These are phyloP conservation scores for Nephelium lappaceum DNA, from an alignment of 345 rosid genomes.

Conservation along the genomic window DNA sequence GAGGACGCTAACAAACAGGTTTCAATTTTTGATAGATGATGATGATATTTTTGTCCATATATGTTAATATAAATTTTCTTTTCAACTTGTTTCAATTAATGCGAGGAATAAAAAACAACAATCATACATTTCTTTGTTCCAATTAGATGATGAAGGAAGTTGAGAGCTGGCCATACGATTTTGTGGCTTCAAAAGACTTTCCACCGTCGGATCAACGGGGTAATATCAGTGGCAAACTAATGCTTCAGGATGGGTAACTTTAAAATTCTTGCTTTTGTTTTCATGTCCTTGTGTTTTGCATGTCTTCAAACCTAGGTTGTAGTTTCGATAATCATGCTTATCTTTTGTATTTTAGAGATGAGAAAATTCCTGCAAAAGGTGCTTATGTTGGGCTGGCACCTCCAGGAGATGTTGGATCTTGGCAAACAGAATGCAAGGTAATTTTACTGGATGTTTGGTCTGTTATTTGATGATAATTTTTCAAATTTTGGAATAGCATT, in stretches of 20 bases:
- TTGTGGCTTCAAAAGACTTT: slow-evolving; percentile 68
- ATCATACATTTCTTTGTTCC: too few relatives aligned
- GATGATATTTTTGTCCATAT: too few relatives aligned
- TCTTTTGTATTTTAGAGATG: slow-evolving; percentile 31
- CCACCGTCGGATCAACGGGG: slow-evolving; percentile 62
- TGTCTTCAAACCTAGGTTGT: too few relatives aligned
- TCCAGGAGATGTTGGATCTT: slow-evolving; percentile 85
- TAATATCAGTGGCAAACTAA: slow-evolving; percentile 55
- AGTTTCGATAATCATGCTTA: too few relatives aligned
- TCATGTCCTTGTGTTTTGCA: too few relatives aligned
- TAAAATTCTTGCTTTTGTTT: background rate
- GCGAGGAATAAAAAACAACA: too few relatives aligned
- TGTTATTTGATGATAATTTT: too few relatives aligned
- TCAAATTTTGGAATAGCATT: too few relatives aligned
- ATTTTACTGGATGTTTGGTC: background rate
- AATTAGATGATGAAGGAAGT: slow-evolving; percentile 46
- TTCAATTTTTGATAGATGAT: too few relatives aligned
- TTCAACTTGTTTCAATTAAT: too few relatives aligned
- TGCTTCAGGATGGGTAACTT: slow-evolving; percentile 62
- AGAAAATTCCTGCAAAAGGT: slow-evolving; percentile 47
- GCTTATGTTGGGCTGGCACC: slow-evolving; percentile 83
- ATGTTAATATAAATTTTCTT: too few relatives aligned
- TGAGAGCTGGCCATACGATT: slow-evolving; percentile 78
- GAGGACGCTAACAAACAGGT: slow-evolving; percentile 65
- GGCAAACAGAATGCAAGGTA: slow-evolving; percentile 91